phyloP scores from a whole-genome alignment of 73 alveolate species.

The Tetrahymena malaccensis region DNA sequence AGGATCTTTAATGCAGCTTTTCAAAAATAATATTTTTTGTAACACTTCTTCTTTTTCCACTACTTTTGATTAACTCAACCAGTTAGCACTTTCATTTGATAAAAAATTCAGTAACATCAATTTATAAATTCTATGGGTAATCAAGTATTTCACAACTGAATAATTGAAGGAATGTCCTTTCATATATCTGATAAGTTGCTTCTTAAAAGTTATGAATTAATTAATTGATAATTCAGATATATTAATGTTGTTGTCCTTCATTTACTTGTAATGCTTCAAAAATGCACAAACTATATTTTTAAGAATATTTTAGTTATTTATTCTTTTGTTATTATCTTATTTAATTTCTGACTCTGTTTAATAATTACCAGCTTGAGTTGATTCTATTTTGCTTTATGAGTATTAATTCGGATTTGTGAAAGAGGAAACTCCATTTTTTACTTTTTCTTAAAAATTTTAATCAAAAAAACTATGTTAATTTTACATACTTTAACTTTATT shows the following conservation, averaged over 20 bases:
- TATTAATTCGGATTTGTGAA: too few species aligned
- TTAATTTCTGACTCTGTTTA: too few species aligned
- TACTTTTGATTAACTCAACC: not conserved
- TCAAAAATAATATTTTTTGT: too few species aligned
- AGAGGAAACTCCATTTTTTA: too few species aligned
- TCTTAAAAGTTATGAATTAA: not conserved
- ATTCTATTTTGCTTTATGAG: too few species aligned
- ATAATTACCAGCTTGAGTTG: too few species aligned
- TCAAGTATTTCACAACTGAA: not conserved
- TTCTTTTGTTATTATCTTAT: too few species aligned
- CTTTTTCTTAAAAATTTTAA: too few species aligned
- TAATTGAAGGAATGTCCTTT: not conserved
- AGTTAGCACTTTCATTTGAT: not conserved
- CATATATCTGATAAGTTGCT: not conserved
- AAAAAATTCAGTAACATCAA: not conserved
- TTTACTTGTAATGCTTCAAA: not conserved
- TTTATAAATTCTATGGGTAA: not conserved
- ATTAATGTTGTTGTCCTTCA: not conserved
- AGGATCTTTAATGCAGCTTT: not conserved
- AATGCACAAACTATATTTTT: not conserved
- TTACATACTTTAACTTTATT: too few species aligned
- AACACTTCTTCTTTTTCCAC: not conserved
- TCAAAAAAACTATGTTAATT: too few species aligned
- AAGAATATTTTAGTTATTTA: not conserved
- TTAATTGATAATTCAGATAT: not conserved